Conservation (phyloP, 2,329 filamentous ascomycete species). For the Plectosphaerella sp. region DNA sequence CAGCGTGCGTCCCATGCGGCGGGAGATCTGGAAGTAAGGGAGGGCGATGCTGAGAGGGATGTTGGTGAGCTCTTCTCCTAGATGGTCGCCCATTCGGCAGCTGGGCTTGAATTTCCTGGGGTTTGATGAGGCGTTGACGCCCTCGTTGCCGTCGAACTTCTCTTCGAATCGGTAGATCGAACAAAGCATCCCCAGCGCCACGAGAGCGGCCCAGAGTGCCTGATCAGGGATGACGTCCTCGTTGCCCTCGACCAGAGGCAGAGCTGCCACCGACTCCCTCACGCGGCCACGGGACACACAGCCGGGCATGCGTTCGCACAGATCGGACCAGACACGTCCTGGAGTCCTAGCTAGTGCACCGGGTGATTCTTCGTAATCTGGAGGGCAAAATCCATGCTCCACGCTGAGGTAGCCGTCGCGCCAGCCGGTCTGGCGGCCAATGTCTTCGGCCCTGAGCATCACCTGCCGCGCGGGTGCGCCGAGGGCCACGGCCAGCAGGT, state of each 20-base stretch:
- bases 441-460: constrained; percentile 45
- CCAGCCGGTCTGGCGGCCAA: constrained; percentile 47
- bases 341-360: constrained; percentile 41
- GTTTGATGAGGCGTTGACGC: constrained; percentile 28
- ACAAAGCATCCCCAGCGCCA: constrained; percentile 47
- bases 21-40: constrained; percentile 45
- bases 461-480: constrained; percentile 51
- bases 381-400: constrained; percentile 48
- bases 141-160: constrained; percentile 46
- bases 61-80: constrained; percentile 43
- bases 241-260: constrained; percentile 44
- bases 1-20: constrained; percentile 44
- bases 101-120: constrained; percentile 26
- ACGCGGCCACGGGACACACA: constrained; percentile 46
- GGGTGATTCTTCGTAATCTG: constrained; percentile 43
- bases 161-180: constrained; percentile 50
- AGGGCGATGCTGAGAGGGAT: constrained; percentile 46
- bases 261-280: constrained; percentile 40
- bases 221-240: constrained; percentile 44
- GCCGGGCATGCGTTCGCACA: constrained; percentile 49
- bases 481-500: constrained; percentile 46
- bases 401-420: constrained; percentile 46
- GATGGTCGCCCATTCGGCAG: constrained; percentile 42
- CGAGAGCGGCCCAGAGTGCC: constrained; percentile 48
- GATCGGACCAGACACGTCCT: constrained; percentile 48